These are phyloP conservation scores for Dryadomyces quercivorus DNA, from an alignment of 2,329 filamentous ascomycete genomes.

Conservation along the genomic window DNA sequence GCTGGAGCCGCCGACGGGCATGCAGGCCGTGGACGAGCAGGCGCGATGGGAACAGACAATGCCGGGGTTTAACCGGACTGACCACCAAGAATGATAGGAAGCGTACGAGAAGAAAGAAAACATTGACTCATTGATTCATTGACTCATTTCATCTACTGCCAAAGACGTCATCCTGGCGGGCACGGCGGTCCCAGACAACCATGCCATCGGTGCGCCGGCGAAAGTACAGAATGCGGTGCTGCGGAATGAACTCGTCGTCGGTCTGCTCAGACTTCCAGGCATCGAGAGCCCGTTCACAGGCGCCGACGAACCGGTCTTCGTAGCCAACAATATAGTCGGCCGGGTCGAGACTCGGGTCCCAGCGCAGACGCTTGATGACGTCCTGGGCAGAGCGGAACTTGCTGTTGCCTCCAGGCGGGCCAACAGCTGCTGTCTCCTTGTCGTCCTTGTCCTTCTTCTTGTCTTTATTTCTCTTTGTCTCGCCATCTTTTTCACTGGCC, in stretches of 20 bases:
- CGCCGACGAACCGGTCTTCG: conserved; percentile 45
- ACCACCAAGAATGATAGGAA: not conserved
- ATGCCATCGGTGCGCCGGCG: conserved; percentile 36
- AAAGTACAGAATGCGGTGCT: conserved; percentile 52
- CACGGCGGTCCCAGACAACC: conserved; percentile 45
- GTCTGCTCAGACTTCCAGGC: conserved; percentile 50
- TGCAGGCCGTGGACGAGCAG: not conserved
- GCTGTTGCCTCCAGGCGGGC: conserved; percentile 19
- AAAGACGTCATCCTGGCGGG: conserved; percentile 42
- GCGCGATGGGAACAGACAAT: not conserved
- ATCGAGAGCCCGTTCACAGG: conserved; percentile 39
- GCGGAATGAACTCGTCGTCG: conserved; percentile 54
- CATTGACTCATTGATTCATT: too few relatives aligned
- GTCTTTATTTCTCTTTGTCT: conserved; percentile 20
- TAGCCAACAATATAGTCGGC: conserved; percentile 47
- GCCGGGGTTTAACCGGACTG: not conserved
- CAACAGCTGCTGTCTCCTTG: conserved; percentile 16
- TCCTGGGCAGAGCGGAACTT: conserved; percentile 46
- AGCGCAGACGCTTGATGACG: conserved; percentile 46
- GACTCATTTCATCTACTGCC: conserved; percentile 28
- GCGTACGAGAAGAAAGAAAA: not conserved
- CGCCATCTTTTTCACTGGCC: conserved; percentile 26
- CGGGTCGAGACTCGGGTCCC: conserved; percentile 41
- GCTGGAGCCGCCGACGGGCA: not conserved
- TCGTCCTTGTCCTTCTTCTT: conserved; percentile 11